phyloP scores from a whole-genome alignment of 768 basidiomycete genomes.

The Ramaria sp. region DNA sequence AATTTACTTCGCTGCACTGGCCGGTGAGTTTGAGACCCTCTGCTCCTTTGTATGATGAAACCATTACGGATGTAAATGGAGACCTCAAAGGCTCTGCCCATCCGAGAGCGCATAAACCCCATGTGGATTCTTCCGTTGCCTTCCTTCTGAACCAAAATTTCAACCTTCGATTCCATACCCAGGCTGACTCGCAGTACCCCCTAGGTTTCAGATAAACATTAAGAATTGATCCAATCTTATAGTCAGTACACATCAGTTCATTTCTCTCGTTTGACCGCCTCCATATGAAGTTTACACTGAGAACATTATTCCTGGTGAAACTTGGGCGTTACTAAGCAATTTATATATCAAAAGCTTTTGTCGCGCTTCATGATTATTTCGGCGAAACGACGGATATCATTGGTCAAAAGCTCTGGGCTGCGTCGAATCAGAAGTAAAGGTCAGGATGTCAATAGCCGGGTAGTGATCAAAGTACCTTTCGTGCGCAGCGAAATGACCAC shows the following conservation, averaged over 20 bases:
- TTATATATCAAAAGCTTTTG: background rate
- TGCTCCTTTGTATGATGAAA: background rate
- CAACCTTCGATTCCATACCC: background rate
- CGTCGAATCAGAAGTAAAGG: background rate
- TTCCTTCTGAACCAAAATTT: slow-evolving; percentile 8
- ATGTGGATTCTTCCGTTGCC: slow-evolving; percentile 12
- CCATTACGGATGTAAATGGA: slow-evolving; percentile 12
- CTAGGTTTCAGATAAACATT: too few species aligned
- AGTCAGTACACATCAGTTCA: too few species aligned
- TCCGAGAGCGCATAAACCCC: slow-evolving; percentile 11
- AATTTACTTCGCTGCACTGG: background rate
- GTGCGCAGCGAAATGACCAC: slow-evolving; percentile 50
- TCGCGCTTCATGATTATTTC: background rate
- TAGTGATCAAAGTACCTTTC: slow-evolving; percentile 37
- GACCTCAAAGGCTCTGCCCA: background rate
- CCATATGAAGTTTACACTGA: too few species aligned
- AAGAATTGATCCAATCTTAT: too few species aligned
- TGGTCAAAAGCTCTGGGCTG: slow-evolving; percentile 36
- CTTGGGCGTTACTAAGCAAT: too few species aligned
- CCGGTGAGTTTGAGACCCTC: background rate
- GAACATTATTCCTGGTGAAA: too few species aligned
- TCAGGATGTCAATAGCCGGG: slow-evolving; percentile 34
- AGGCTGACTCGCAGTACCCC: background rate
- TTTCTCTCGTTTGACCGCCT: too few species aligned
- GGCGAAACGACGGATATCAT: slow-evolving; percentile 33